phyloP scores from a whole-genome alignment of 164 flowering plant genomes.

The Vitis labrusca region DNA sequence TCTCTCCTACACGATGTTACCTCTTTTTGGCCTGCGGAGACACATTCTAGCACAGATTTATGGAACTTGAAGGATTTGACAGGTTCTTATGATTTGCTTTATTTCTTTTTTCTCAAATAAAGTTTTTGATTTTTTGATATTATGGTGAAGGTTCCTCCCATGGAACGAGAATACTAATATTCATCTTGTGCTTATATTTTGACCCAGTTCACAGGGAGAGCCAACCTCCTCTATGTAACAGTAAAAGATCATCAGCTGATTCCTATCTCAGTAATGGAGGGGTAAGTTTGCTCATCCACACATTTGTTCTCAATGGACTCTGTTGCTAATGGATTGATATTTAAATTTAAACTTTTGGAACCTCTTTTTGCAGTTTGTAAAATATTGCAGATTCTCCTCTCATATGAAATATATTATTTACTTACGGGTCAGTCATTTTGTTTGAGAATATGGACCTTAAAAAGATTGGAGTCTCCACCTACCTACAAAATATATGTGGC shows the following conservation, averaged over 20 bases:
- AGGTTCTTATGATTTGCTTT: slow-evolving; percentile 29
- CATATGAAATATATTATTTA: neutral
- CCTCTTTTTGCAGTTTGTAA: too few species aligned
- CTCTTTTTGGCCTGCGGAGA: slow-evolving; percentile 21
- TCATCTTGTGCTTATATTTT: slow-evolving; percentile 8
- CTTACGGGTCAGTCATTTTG: neutral
- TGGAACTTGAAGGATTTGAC: slow-evolving; percentile 23
- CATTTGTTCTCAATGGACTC: neutral
- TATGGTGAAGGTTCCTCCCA: neutral
- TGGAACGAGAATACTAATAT: neutral
- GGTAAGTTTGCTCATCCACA: slow-evolving; percentile 33
- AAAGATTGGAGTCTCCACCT: neutral
- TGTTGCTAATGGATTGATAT: too few species aligned
- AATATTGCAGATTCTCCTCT: neutral
- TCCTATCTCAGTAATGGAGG: slow-evolving; percentile 17
- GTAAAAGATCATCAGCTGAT: slow-evolving; percentile 19
- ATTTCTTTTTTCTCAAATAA: neutral
- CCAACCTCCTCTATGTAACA: slow-evolving; percentile 16
- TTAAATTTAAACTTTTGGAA: too few species aligned
- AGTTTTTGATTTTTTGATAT: neutral
- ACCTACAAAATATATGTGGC: neutral
- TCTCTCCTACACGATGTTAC: slow-evolving; percentile 14
- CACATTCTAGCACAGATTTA: slow-evolving; percentile 11
- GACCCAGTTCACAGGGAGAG: slow-evolving; percentile 28
- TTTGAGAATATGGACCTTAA: neutral